phyloP scores from a whole-genome alignment of 2,329 filamentous ascomycete genomes.

The Aspergillus persii region DNA sequence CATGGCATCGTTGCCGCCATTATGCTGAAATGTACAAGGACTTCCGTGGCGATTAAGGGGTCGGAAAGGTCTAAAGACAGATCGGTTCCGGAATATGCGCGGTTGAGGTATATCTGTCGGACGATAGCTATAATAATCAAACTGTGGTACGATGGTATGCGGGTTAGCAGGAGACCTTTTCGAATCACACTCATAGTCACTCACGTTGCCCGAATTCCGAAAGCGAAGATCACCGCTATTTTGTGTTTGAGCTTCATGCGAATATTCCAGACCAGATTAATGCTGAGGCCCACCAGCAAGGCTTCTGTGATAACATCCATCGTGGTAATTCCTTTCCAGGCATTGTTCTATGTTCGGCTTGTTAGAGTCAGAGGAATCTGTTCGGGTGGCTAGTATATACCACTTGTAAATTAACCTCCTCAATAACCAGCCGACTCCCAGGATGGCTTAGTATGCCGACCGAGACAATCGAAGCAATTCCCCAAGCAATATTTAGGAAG shows the following conservation, averaged over 20 bases:
- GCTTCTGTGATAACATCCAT: conserved; percentile 36
- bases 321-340: conserved; percentile 41
- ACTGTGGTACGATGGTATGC: neutral
- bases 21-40: conserved; percentile 42
- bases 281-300: conserved; percentile 15
- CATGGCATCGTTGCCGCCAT: conserved; percentile 44
- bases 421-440: neutral
- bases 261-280: conserved; percentile 23
- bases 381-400: neutral
- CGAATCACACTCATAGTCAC: neutral
- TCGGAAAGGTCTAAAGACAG: conserved; percentile 31
- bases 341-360: conserved; percentile 3
- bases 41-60: conserved; percentile 35
- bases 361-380: neutral
- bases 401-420: neutral
- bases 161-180: neutral
- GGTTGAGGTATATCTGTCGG: conserved; percentile 34
- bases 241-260: conserved; percentile 20
- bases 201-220: conserved; percentile 13
- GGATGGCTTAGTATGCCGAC: conserved; percentile 1
- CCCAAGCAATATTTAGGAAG: conserved; percentile 17
- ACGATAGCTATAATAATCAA: conserved; percentile 31
- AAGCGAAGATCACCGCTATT: conserved; percentile 15
- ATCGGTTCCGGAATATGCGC: conserved; percentile 20
- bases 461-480: conserved; percentile 19